Base-by-base conservation (phyloP, 345 rosid species). In the Populus pruinosa region DNA sequence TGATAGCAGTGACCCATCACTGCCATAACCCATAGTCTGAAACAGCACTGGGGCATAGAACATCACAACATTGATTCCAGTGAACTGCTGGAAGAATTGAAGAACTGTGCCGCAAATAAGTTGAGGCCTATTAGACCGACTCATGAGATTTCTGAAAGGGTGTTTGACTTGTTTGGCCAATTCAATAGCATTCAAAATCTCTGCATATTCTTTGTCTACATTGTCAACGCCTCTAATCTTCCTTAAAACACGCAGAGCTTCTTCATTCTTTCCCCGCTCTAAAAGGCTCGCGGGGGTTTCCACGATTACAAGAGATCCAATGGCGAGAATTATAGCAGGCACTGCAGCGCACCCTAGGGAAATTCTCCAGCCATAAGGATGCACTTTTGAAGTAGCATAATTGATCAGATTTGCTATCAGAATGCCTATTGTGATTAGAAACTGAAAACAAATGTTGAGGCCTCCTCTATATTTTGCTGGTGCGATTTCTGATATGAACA, bases 401-500 rank as follows among this genome's bases (percentile, higher is more conserved):
- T 90, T 89, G 5, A 91, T 50, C 6, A 71, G 0, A 75, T 90
- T 91, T 3, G 98, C 96, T 12, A 72, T 43, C 44, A 93, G 25
- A 63, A 90, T 93, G 2, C 98, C 96, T 4, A 87, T 2, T 35
- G 98, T 91, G 85, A 93, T 88, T 21, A 93, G 88, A 67, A 93
- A 36, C 83, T 93, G 96, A 59, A 93, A 93, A 78, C 76, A 72
- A 13, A 90, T 81, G 82, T 88, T 93, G 16, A 93, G 86, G 38
- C 87, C 88, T 83, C 98, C 98, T 79, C 96, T 87, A 67, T 36
- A 78, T 47, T 69, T 86, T 61, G 93, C 50, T 0, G 94, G 98
- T 17, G 96, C 87, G 27, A 93, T 89, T 85, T 93, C 98, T 10
- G 98, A 90, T 79, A 93, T 90, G 77, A 91, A 91, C 74, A 93